Evolutionary conservation across 2,329 filamentous ascomycete genomes (phyloP), one percentile per base, ranked within the genome.

Genomic region (Pseudogymnoascus sp.): DNA sequence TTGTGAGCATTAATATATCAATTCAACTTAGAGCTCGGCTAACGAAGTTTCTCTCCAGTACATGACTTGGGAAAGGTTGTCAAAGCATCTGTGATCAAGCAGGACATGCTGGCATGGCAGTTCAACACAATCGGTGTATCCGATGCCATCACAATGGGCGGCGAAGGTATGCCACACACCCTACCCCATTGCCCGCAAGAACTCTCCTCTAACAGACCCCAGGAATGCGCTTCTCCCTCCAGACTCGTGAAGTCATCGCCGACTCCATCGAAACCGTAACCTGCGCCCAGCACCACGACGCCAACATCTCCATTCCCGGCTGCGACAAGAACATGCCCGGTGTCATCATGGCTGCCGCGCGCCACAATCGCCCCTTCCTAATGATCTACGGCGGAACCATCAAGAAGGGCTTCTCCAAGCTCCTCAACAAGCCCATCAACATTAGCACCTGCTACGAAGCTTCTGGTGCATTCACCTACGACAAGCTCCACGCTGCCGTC

Each of bases 301-400:
- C 92, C 64, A 95, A 92, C 75, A 92, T 97, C 73, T 87, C 90
- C 31, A 93, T 97, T 69, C 92, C 93, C 0, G 92, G 92, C 10
- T 97, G 92, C 74, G 92, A 97, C 78, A 97, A 97, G 83, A 97
- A 97, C 75, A 97, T 97, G 93, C 92, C 92, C 0, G 92, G 92
- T 67, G 88, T 90, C 14, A 81, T 94, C 66, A 96, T 96, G 87
- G 92, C 90, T 0, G 92, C 94, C 72, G 91, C 90, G 12, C 84
- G 93, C 63, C 91, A 95, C 77, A 97, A 97, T 76, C 84, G 93
- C 8, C 93, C 93, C 3, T 94, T 91, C 59, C 80, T 97, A 73
- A 96, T 97, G 92, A 88, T 97, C 65, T 97, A 97, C 74, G 93
- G 93, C 60, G 93, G 93, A 40, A 90, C 91, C 14, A 97, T 96